Conservation (phyloP, 768 basidiomycete genomes). For the Tubosaeta sp. region DNA sequence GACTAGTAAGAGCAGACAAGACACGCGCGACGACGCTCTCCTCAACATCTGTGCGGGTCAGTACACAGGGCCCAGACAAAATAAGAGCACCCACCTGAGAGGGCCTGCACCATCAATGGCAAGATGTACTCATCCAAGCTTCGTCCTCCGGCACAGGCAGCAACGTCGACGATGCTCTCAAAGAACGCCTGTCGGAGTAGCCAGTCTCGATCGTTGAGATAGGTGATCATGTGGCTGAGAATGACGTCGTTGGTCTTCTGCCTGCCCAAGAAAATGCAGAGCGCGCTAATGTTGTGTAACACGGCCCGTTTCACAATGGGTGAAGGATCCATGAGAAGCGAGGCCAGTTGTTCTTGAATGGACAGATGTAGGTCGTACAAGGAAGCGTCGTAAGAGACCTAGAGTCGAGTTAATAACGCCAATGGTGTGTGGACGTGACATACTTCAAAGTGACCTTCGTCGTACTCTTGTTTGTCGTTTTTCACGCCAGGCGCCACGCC, state of each 20-base stretch:
- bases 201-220: conserved; percentile 92
- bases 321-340: conserved; percentile 84
- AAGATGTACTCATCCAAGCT: conserved; percentile 95
- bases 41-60: conserved; percentile 71
- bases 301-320: conserved; percentile 90
- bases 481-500: conserved; percentile 47
- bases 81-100: conserved; percentile 62
- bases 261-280: conserved; percentile 91
- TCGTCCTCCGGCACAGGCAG: conserved; percentile 85
- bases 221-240: conserved; percentile 82
- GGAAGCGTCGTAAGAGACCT: conserved; percentile 90
- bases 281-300: conserved; percentile 76
- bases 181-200: conserved; percentile 87
- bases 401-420: background rate
- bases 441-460: conserved; percentile 80
- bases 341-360: conserved; percentile 83
- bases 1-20: conserved; percentile 77
- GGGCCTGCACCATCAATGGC: conserved; percentile 93
- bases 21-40: conserved; percentile 93
- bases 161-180: conserved; percentile 93
- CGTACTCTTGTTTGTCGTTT: conserved; percentile 62
- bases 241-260: conserved; percentile 94
- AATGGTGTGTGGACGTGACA: conserved; percentile 4
- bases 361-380: conserved; percentile 80
- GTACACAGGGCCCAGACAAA: background rate